Evolutionary conservation across 1,139 yeast species (phyloP).

Genomic region (Geotrichum citri-aurantii): DNA sequence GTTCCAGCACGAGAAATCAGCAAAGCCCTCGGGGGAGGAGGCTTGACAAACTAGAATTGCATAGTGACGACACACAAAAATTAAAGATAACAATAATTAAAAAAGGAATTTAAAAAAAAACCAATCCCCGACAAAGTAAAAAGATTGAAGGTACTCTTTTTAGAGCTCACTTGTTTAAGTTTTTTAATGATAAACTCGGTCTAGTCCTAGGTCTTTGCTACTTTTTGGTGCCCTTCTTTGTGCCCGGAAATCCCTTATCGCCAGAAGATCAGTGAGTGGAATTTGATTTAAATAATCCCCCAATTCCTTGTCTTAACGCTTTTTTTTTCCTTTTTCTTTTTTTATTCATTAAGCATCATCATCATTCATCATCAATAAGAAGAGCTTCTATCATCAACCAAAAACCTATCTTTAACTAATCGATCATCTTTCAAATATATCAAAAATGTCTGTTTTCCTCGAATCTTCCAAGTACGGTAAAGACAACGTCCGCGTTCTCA

Average conservation of each 20-base stretch:
- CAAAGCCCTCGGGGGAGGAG: neutral
- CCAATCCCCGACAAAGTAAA: no score
- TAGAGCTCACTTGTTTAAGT: no score
- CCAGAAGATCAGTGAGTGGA: neutral
- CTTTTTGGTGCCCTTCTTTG: neutral
- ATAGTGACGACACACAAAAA: no score
- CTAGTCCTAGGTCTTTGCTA: no score
- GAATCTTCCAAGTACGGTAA: constrained; percentile 59
- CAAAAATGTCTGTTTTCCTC: neutral
- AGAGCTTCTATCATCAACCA: neutral
- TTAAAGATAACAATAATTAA: no score
- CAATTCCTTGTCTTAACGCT: neutral
- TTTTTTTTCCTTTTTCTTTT: neutral
- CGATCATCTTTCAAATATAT: neutral
- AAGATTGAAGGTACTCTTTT: no score
- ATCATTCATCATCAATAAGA: neutral
- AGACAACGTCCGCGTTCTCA: constrained; percentile 83
- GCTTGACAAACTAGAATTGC: neutral
- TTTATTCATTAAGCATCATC: neutral
- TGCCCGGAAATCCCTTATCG: neutral
- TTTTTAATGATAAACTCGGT: no score
- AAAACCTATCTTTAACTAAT: neutral
- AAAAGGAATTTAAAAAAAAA: no score
- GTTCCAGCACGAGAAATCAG: neutral
- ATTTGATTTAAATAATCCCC: neutral